Evolutionary conservation across 202 grass and related monocot genomes (phyloP).

Genomic region (Eragrostis tef): DNA sequence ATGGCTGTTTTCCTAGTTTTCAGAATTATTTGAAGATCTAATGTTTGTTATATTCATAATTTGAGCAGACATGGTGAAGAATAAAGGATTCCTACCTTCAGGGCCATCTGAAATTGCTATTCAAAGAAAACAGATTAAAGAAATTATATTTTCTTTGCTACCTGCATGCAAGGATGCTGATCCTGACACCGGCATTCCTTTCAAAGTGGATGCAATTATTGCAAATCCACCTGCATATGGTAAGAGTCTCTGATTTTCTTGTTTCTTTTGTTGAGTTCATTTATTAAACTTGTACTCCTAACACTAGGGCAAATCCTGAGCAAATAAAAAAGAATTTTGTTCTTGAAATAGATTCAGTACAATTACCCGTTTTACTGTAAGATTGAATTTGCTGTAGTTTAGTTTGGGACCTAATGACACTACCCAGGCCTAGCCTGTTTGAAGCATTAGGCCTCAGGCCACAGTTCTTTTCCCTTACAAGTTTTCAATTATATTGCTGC

Average conservation of each 20-base stretch:
- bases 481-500: not conserved
- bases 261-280: too few relatives aligned
- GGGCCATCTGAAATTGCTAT: constrained; percentile 72
- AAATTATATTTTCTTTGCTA: constrained; percentile 79
- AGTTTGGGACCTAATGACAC: not conserved
- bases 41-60: constrained; percentile 35
- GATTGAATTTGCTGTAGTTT: not conserved
- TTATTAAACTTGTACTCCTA: too few relatives aligned
- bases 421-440: not conserved
- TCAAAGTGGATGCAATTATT: constrained; percentile 78
- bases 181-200: constrained; percentile 60
- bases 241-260: not conserved
- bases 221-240: constrained; percentile 85
- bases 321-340: too few relatives aligned
- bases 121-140: constrained; percentile 79
- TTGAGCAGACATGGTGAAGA: constrained; percentile 86
- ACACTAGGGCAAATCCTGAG: too few relatives aligned
- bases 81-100: constrained; percentile 81
- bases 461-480: not conserved
- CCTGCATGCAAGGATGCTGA: constrained; percentile 72
- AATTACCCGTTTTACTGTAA: too few relatives aligned
- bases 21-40: constrained; percentile 29
- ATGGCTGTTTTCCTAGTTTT: constrained; percentile 24
- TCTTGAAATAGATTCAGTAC: too few relatives aligned
- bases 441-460: not conserved